Evolutionary conservation across 352 stramenopile species (phyloP).

Genomic region (Phytopythium delawarense): DNA sequence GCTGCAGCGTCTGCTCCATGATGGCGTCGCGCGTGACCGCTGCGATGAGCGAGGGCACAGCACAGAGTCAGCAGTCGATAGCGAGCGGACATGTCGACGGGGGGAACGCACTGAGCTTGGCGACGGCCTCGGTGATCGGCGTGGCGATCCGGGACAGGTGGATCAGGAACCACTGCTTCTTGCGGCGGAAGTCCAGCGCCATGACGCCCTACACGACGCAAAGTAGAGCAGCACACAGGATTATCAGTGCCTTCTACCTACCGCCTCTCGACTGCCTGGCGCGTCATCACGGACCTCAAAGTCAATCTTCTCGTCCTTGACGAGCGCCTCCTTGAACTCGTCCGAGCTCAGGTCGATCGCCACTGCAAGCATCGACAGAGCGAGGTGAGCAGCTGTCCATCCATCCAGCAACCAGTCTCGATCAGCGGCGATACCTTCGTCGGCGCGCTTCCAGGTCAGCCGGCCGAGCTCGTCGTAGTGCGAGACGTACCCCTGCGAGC

Average conservation of each 20-base stretch:
- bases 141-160: conserved; percentile 62
- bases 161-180: conserved; percentile 84
- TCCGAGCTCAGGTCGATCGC: conserved; percentile 72
- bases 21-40: conserved; percentile 51
- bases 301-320: conserved; percentile 45
- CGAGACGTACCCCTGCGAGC: conserved; percentile 66
- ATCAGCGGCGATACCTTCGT: conserved; percentile 25
- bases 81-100: background rate
- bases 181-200: conserved; percentile 68
- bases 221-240: background rate
- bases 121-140: conserved; percentile 53
- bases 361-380: conserved; percentile 15
- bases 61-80: background rate
- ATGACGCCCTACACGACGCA: conserved; percentile 44
- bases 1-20: conserved; percentile 47
- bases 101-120: conserved; percentile 51
- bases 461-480: conserved; percentile 53
- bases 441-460: conserved; percentile 51
- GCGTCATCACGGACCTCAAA: conserved; percentile 32
- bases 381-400: background rate
- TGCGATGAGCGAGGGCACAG: conserved; percentile 11
- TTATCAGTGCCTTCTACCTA: background rate
- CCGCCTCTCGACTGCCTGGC: too few relatives aligned
- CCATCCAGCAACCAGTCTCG: background rate
- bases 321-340: conserved; percentile 28